Percentiles rank a stretch among this genome's conserved stretches.
phyloP scores from a whole-genome alignment of 2,329 filamentous ascomycete species.

The Bipolaris sorokiniana region DNA sequence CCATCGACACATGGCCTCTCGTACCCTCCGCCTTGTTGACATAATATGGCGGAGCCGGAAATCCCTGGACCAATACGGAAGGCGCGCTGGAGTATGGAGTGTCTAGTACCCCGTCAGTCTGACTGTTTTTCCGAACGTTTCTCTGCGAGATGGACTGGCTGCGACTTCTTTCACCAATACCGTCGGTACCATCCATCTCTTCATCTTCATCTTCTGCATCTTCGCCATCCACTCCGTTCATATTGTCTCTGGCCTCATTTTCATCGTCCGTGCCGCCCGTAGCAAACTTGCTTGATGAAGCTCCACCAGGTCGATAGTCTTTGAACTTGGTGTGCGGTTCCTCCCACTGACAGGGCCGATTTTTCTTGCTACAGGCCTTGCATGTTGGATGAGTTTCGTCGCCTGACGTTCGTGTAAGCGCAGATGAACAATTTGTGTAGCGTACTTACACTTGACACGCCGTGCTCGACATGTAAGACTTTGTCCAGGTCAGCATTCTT shows the following conservation, averaged over 20 bases:
- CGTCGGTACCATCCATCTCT: neutral
- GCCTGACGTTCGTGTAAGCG: constrained; percentile 23
- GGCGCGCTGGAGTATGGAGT: constrained; percentile 17
- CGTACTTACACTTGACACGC: constrained; percentile 39
- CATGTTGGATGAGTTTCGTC: constrained; percentile 39
- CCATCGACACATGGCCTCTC: constrained; percentile 17
- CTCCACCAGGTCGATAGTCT: constrained; percentile 31
- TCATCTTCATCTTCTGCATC: constrained; percentile 1
- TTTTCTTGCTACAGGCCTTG: constrained; percentile 43
- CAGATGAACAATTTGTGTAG: neutral
- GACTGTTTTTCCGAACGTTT: constrained; percentile 16
- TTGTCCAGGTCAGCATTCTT: constrained; percentile 8
- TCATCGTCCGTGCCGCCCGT: constrained; percentile 17
- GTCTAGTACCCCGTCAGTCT: constrained; percentile 17
- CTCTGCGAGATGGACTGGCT: constrained; percentile 28
- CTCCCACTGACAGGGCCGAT: constrained; percentile 41
- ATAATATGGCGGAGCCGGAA: constrained; percentile 21
- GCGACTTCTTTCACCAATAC: constrained; percentile 15
- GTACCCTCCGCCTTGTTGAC: constrained; percentile 5
- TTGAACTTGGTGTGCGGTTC: constrained; percentile 36
- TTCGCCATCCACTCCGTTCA: constrained; percentile 20
- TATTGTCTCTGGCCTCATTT: constrained; percentile 15
- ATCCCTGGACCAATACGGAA: constrained; percentile 21
- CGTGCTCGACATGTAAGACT: constrained; percentile 42
- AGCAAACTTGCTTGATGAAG: constrained; percentile 22